Evolutionary conservation across 129 eudicot genomes (phyloP), one percentile per base, ranked within the genome.

Genomic region (Apium graveolens): DNA sequence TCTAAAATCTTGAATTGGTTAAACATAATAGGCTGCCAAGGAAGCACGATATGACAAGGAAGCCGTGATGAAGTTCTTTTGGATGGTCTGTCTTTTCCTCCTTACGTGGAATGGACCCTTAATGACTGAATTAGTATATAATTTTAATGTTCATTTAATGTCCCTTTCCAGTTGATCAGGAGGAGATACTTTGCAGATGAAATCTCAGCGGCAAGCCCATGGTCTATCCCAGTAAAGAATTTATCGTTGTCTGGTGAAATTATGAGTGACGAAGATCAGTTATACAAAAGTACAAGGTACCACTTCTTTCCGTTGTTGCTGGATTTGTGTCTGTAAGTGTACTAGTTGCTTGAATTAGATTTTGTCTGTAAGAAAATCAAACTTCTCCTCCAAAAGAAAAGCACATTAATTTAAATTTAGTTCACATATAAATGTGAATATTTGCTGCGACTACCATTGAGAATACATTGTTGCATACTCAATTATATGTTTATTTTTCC

Each of bases 1-100:
- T 66, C 27, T 26, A 43, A 26, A 42, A 53, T 75, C 16, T 76
- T 63, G 4, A 41, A 57, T 41, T 62, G 48, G 12, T 69, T 37
- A 37, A 80, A 80, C 39, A 34, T 80, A 9, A 10, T 85, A 96
- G 99, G 97, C 97, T 81, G 97, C 97, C 27, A 96, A 89, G 82
- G 97, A 92, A 82, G 93, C 97, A 53, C 86, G 99, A 86, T 90
- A 86, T 79, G 99, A 96, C 81, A 96, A 96, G 88, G 99, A 96
- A 90, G 96, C 97, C 21, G 87, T 96, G 77, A 82, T 86, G 88
- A 96, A 87, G 83, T 96, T 96, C 80, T 96, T 96, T 75, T 84
- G 88, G 29, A 80, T 85, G 96, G 98, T 93, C 41, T 44, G 90
- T 75, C 62, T 55, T 76, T 82, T 68, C 29, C 20, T 26, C 49